phyloP scores from a whole-genome alignment of 805 yeast genomes.

The Metschnikowia drakensbergensis region DNA sequence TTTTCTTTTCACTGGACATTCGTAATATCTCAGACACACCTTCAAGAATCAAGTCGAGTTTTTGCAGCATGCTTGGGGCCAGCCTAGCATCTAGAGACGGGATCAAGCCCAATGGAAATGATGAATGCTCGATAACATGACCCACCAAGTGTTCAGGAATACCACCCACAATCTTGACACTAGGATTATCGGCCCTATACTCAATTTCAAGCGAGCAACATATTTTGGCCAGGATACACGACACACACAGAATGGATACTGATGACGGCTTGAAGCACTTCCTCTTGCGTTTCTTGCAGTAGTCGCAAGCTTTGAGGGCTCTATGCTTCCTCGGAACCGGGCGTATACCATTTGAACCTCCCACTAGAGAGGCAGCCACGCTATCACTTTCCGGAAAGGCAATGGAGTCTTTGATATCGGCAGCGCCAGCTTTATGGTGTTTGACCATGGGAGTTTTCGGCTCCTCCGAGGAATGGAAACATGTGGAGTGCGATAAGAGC shows the following conservation, averaged over 20 bases:
- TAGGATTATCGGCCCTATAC: slow-evolving; percentile 12
- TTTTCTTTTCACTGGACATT: neutral
- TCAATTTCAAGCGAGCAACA: slow-evolving; percentile 48
- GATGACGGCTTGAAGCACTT: slow-evolving; percentile 56
- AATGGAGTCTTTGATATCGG: neutral
- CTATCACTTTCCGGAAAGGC: neutral
- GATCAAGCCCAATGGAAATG: slow-evolving; percentile 9
- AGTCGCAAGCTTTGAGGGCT: slow-evolving; percentile 51
- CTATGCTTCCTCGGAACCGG: slow-evolving; percentile 20
- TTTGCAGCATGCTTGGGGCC: slow-evolving; percentile 8
- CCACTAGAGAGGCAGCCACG: neutral
- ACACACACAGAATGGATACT: slow-evolving; percentile 46
- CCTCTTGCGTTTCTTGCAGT: slow-evolving; percentile 56
- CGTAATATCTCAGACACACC: slow-evolving; percentile 35
- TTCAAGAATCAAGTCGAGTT: slow-evolving; percentile 30
- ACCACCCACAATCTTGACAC: slow-evolving; percentile 15
- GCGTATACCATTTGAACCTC: neutral
- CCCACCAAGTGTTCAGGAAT: slow-evolving; percentile 16
- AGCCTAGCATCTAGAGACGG: slow-evolving; percentile 5
- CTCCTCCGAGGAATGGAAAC: neutral
- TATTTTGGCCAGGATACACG: slow-evolving; percentile 52
- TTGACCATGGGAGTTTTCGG: neutral
- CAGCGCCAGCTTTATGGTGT: neutral
- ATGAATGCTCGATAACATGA: slow-evolving; percentile 3
- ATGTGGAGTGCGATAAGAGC: neutral